phyloP scores from a whole-genome alignment of 331 rosid genomes.

The Arachis monticola region DNA sequence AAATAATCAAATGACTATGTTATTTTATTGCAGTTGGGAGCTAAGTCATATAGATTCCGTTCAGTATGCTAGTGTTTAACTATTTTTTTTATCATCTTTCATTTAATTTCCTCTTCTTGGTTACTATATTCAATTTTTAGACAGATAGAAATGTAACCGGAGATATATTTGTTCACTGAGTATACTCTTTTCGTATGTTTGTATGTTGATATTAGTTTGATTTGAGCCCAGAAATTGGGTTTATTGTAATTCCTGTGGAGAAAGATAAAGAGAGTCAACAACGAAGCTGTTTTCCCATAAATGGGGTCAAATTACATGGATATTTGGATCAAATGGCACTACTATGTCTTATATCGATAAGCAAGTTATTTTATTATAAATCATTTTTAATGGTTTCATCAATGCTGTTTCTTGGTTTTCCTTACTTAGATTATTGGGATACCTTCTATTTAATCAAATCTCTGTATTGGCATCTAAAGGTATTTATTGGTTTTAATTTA shows the following conservation, averaged over 20 bases:
- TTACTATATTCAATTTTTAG: neutral
- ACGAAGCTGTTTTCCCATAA: too few relatives aligned
- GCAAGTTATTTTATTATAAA: neutral
- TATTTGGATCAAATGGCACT: neutral
- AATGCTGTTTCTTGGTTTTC: neutral
- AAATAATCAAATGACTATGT: constrained; percentile 29
- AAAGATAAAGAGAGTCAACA: neutral
- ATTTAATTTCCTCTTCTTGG: neutral
- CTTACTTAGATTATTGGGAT: neutral
- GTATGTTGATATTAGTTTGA: neutral
- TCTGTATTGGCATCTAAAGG: neutral
- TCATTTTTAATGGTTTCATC: neutral
- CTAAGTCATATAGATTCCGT: neutral
- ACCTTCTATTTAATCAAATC: neutral
- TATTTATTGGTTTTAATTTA: neutral
- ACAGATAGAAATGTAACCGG: constrained; percentile 1
- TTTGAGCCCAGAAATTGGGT: constrained; percentile 3
- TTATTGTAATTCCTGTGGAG: constrained; percentile 11
- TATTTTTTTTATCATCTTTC: constrained; percentile 8
- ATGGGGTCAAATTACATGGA: too few relatives aligned
- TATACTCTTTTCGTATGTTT: constrained; percentile 3
- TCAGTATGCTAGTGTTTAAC: constrained; percentile 23
- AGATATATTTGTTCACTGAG: constrained; percentile 20
- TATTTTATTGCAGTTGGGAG: constrained; percentile 4
- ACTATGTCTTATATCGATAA: neutral